A percentile compares a stretch with the other conserved stretches of the same genome.
Conservation (phyloP, 306 rosid genomes). For the Quercus robur region DNA sequence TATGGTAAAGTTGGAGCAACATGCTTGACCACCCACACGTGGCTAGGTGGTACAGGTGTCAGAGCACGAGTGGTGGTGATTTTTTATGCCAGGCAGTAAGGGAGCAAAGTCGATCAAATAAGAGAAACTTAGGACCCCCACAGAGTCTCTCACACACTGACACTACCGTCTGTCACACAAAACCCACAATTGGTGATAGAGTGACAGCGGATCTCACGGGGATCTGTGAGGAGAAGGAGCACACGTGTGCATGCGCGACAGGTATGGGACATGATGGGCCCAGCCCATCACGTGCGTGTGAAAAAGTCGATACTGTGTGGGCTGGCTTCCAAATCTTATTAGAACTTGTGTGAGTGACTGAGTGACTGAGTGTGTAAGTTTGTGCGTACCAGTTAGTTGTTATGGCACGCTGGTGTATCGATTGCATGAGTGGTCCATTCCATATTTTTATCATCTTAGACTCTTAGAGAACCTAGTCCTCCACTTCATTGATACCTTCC, state of each 20-base stretch:
- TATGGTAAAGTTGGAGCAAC: conserved; percentile 22
- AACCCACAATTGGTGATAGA: not conserved
- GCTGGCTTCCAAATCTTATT: conserved; percentile 15
- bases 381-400: not conserved
- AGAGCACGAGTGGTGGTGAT: conserved; percentile 29
- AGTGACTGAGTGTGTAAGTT: too few relatives aligned
- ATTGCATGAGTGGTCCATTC: conserved; percentile 17
- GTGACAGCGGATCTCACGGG: conserved; percentile 44
- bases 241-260: conserved; percentile 85
- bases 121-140: conserved; percentile 33
- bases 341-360: conserved; percentile 4
- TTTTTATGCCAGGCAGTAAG: conserved; percentile 34
- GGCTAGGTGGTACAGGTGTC: conserved; percentile 25
- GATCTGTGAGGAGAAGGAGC: conserved; percentile 39
- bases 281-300: conserved; percentile 70
- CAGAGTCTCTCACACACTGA: not conserved
- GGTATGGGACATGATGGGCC: conserved; percentile 42
- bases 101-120: conserved; percentile 40
- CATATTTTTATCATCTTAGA: too few relatives aligned
- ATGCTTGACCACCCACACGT: conserved; percentile 26
- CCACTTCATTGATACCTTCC: not conserved
- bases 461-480: not conserved
- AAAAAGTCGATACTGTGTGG: conserved; percentile 1
- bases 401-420: conserved; percentile 16
- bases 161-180: too few relatives aligned